Base-by-base conservation (phyloP, 768 basidiomycete genomes). In the Sporobolomyces roseus region DNA sequence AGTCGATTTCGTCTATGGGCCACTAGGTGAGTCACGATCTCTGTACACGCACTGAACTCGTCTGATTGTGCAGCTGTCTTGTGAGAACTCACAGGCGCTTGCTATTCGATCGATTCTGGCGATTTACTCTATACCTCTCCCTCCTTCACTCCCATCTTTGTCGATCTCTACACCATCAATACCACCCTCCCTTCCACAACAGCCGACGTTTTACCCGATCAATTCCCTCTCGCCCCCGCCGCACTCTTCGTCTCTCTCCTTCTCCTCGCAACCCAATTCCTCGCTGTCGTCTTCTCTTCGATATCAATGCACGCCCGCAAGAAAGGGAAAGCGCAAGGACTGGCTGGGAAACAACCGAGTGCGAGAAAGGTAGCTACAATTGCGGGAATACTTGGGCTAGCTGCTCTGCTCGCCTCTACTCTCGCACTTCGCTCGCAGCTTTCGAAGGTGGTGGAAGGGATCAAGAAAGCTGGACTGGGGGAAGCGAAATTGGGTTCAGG, bases 81-180 rank as follows among this genome's bases (percentile, higher is more conserved):
- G 7, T 6, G 45, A 12, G 7, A 14, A 46, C 7, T 16, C 6
- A 2, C 62, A 72, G 70, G 70, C 1, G 66, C 66, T 17, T 72
- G 70, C 49, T 53, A 30, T 27, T 49, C 61, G 4, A 32, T 35
- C 56, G 43, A 52, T 61, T 7, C 59, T 19, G 14, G 25, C 1
- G 32, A 63, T 29, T 35, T 46, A 25, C 27, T n/a, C 17, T 72
- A 66, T 53, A 30, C 17, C 7, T 23, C 53, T 7, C 63, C 70
- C 2, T 61, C 70, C 9, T 68, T 72, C 66, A 72, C 70, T 7
- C 70, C 70, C 0, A 65, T 65, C 38, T 72, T 72, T 51, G n/a
- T 55, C 51, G 65, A 67, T 19, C 27, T 61, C 29, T 55, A 55
- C 48, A 38, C 49, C n/a, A 12, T 38, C 41, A 45, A 56, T 53